Conservation (phyloP, 441 rosid genomes). For the Raphanus hybrid region DNA sequence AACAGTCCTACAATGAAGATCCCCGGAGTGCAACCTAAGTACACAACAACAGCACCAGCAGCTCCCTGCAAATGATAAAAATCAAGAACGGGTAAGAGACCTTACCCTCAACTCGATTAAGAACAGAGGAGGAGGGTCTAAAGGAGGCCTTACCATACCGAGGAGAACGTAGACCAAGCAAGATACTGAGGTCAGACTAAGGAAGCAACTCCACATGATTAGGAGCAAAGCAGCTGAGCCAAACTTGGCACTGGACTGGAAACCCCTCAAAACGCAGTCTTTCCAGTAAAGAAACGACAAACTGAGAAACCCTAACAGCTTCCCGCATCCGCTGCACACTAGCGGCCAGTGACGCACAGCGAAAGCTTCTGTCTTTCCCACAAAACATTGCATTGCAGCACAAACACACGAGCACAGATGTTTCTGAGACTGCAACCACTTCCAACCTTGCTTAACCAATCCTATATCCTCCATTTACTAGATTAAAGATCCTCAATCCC, state of each 20-base stretch:
- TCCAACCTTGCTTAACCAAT: slow-evolving; percentile 79
- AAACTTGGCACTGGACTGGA: slow-evolving; percentile 62
- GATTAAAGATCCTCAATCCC: not conserved
- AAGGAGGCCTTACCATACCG: slow-evolving; percentile 64
- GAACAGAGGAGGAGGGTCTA: not conserved
- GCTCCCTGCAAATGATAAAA: slow-evolving; percentile 72
- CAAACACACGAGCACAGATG: slow-evolving; percentile 52
- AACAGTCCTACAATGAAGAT: slow-evolving; percentile 89
- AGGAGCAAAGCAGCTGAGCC: slow-evolving; percentile 89
- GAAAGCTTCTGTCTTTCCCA: slow-evolving; percentile 60
- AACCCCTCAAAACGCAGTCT: slow-evolving; percentile 70
- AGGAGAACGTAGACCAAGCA: slow-evolving; percentile 81
- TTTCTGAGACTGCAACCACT: slow-evolving; percentile 84
- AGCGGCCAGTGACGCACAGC: slow-evolving; percentile 89
- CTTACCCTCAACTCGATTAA: not conserved
- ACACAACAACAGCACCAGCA: slow-evolving; percentile 84
- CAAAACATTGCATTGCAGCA: slow-evolving; percentile 48
- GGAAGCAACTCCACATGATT: slow-evolving; percentile 97
- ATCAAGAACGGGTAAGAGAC: slow-evolving; percentile 1
- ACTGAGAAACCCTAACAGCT: slow-evolving; percentile 49
- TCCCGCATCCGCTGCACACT: slow-evolving; percentile 68
- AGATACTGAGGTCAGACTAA: slow-evolving; percentile 85
- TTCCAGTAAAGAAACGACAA: slow-evolving; percentile 75
- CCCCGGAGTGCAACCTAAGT: slow-evolving; percentile 96
- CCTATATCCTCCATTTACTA: slow-evolving; percentile 91